Evolutionary conservation across 345 rosid genomes (phyloP), one percentile per base, ranked within the genome.

Genomic region (Heritiera fomes): DNA sequence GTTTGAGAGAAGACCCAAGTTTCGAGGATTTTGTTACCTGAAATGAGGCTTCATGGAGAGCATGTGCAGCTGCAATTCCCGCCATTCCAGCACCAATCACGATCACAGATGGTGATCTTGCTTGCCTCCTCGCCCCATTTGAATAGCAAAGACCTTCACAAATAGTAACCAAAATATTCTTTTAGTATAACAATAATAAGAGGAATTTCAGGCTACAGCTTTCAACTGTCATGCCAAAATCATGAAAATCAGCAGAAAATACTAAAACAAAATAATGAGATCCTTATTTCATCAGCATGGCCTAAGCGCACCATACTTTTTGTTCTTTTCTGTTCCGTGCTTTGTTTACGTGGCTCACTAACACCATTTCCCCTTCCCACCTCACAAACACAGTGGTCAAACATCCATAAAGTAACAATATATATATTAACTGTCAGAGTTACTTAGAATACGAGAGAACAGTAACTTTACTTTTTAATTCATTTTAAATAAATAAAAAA

Each of bases 71-170:
- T 12, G 99, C 84, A 71, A 96, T 78, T 77, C 99, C 99, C 52
- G 93, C 91, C 73, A 96, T 86, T 68, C 99, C 99, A 79, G 89
- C 90, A 20, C 99, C 99, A 18, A 94, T 89, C 68, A 96, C 98
- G 43, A 96, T 90, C 40, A 92, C 98, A 17, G 98, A 91, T 0
- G 98, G 98, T n/a, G 91, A 88, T 77, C 93, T 81, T 41, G 84
- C 80, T 80, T 88, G 86, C 86, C 82, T 83, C 84, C 83, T 82
- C 71, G 83, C 92, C 61, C 65, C 82, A 86, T 83, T 85, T 17
- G 96, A 82, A 77, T 79, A 88, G 89, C 94, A 88, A 63, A 80
- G 53, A 86, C 81, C 98, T 83, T 32, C 53, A 11, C 50, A 34
- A 77, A 73, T 75, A 76, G 50, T 59, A 78, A 60, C 66, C 40